These are phyloP conservation scores for Arthroderma uncinatum DNA, from an alignment of 2,329 filamentous ascomycete species.

Conservation along the genomic window DNA sequence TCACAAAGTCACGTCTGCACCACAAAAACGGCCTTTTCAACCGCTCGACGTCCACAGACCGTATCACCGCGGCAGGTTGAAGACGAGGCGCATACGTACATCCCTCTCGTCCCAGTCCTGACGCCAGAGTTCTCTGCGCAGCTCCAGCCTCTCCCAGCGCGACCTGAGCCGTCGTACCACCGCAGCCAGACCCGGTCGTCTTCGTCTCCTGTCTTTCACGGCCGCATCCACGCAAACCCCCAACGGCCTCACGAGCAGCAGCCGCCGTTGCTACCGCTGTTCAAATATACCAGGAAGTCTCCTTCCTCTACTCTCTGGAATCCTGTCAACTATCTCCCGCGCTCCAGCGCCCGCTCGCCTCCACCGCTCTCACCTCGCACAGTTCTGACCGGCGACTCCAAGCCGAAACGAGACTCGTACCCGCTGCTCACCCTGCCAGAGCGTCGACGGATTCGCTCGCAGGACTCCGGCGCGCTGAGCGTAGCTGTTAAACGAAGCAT, in stretches of 20 bases:
- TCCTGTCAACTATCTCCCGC: slow-evolving; percentile 50
- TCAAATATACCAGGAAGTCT: slow-evolving; percentile 18
- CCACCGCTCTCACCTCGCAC: slow-evolving; percentile 23
- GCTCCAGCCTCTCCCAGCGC: slow-evolving; percentile 11
- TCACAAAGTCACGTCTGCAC: slow-evolving; percentile 12
- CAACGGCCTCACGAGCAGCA: slow-evolving; percentile 7
- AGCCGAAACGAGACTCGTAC: slow-evolving; percentile 34
- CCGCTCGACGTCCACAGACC: slow-evolving; percentile 16
- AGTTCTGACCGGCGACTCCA: slow-evolving; percentile 21
- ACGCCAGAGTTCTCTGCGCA: slow-evolving; percentile 5
- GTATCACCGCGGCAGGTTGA: slow-evolving; percentile 32
- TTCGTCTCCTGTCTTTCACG: background rate
- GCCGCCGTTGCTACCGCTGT: background rate
- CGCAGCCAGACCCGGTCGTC: slow-evolving; percentile 5
- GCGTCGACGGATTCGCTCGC: slow-evolving; percentile 41
- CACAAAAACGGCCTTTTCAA: slow-evolving; percentile 23
- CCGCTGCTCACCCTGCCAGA: slow-evolving; percentile 49
- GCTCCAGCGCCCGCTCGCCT: slow-evolving; percentile 37
- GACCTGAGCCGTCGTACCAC: slow-evolving; percentile 7
- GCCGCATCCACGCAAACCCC: background rate
- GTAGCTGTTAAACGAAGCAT: slow-evolving; percentile 39
- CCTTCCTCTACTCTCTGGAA: slow-evolving; percentile 48
- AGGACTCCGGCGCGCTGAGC: slow-evolving; percentile 38
- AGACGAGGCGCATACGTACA: slow-evolving; percentile 21
- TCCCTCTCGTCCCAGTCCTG: slow-evolving; percentile 15